A percentile compares a stretch with the other conserved stretches of the same genome.
Evolutionary conservation across 2,329 filamentous ascomycete species (phyloP).

Genomic region (Ophiostoma perfectum): DNA sequence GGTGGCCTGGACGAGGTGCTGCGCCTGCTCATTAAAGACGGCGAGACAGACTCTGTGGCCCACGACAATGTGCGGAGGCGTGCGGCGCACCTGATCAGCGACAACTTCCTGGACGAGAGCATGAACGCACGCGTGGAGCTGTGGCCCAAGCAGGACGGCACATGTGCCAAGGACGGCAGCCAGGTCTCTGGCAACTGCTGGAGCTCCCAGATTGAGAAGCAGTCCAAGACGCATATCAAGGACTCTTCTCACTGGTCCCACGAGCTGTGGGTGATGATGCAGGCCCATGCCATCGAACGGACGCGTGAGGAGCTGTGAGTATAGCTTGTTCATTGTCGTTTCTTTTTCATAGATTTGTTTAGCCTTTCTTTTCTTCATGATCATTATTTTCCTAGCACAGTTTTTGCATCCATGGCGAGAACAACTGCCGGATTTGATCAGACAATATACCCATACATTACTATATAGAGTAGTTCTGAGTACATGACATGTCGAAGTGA

Average conservation of each 20-base stretch:
- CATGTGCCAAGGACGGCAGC: slow-evolving; percentile 24
- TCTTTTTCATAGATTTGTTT: background rate
- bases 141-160: slow-evolving; percentile 42
- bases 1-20: slow-evolving; percentile 52
- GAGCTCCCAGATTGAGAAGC: slow-evolving; percentile 45
- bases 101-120: slow-evolving; percentile 61
- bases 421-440: background rate
- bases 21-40: slow-evolving; percentile 41
- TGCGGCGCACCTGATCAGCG: slow-evolving; percentile 54
- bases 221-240: slow-evolving; percentile 35
- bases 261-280: slow-evolving; percentile 24
- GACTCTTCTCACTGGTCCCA: slow-evolving; percentile 33
- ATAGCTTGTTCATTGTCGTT: background rate
- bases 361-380: background rate
- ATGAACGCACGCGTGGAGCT: slow-evolving; percentile 55
- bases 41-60: slow-evolving; percentile 38
- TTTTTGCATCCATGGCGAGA: background rate
- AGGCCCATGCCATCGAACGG: slow-evolving; percentile 10
- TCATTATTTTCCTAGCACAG: background rate
- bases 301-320: background rate
- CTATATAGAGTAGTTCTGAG: no score
- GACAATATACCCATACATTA: background rate
- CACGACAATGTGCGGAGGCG: slow-evolving; percentile 50
- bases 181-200: slow-evolving; percentile 45
- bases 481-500: no score